A percentile compares a stretch with the other conserved stretches of the same genome.
These are phyloP conservation scores for Syzygium malaccense DNA, from an alignment of 441 rosid genomes.

Conservation along the genomic window DNA sequence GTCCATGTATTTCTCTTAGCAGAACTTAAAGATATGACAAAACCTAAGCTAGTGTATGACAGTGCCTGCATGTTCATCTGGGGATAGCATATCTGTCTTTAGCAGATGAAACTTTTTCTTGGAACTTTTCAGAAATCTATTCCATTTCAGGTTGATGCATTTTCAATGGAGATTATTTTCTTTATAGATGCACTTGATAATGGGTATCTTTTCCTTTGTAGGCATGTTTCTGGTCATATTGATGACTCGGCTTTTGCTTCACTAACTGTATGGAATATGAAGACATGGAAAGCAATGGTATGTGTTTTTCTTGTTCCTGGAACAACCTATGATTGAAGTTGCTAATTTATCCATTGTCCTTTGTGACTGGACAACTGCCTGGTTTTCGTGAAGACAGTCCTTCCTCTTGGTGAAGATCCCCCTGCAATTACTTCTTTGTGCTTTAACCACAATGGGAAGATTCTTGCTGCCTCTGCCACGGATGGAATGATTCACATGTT, in stretches of 20 bases:
- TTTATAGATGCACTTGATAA: background rate
- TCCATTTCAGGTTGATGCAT: background rate
- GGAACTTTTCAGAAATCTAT: background rate
- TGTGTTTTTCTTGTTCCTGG: slow-evolving; percentile 19
- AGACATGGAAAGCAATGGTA: slow-evolving; percentile 72
- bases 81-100: background rate
- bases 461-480: slow-evolving; percentile 68
- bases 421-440: slow-evolving; percentile 69
- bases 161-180: background rate
- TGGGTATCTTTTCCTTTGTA: slow-evolving; percentile 14
- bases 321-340: slow-evolving; percentile 1
- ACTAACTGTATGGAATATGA: slow-evolving; percentile 75
- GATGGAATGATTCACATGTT: slow-evolving; percentile 88
- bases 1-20: background rate
- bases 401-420: slow-evolving; percentile 79
- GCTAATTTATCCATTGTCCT: slow-evolving; percentile 1
- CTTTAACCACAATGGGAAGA: slow-evolving; percentile 76
- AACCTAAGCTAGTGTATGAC: background rate
- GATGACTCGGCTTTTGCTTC: slow-evolving; percentile 55
- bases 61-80: background rate
- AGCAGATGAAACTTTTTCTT: background rate
- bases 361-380: slow-evolving; percentile 25
- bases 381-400: slow-evolving; percentile 60
- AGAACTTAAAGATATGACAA: background rate
- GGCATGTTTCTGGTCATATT: slow-evolving; percentile 32